Percentiles rank a stretch among this genome's conserved stretches.
Evolutionary conservation across 441 rosid genomes (phyloP).

Genomic region (Gossypium davidsonii): DNA sequence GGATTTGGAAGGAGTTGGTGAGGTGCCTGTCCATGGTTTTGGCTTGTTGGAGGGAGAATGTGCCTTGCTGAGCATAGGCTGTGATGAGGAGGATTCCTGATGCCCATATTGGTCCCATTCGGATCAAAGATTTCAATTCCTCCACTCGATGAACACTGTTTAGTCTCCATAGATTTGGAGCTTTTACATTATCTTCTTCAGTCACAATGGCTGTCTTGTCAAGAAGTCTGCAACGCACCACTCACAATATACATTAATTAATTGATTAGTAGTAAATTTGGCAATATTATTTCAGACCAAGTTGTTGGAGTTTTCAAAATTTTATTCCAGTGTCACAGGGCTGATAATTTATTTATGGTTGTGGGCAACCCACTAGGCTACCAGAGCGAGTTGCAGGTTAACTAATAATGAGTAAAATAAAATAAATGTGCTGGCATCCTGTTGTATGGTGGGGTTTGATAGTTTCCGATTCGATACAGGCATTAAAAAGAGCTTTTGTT

Average conservation of each 20-base stretch:
- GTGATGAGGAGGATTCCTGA: slow-evolving; percentile 79
- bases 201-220: slow-evolving; percentile 80
- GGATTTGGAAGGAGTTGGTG: slow-evolving; percentile 59
- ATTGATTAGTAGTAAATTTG: background rate
- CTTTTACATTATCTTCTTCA: slow-evolving; percentile 44
- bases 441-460: background rate
- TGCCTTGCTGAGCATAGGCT: slow-evolving; percentile 79
- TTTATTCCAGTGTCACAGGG: no score
- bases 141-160: slow-evolving; percentile 88
- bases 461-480: background rate
- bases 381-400: no score
- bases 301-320: no score
- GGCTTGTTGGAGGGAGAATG: slow-evolving; percentile 89
- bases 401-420: no score
- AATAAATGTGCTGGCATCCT: no score
- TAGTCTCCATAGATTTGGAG: slow-evolving; percentile 64
- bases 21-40: slow-evolving; percentile 80
- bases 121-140: slow-evolving; percentile 72
- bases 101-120: slow-evolving; percentile 95
- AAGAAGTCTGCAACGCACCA: slow-evolving; percentile 44
- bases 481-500: background rate
- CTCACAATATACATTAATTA: background rate
- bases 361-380: no score
- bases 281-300: background rate
- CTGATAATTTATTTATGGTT: no score